A percentile compares a stretch with the other conserved stretches of the same genome.
These are phyloP conservation scores for Penicillium cinerascens DNA, from an alignment of 495 filamentous ascomycete genomes.

Conservation along the genomic window DNA sequence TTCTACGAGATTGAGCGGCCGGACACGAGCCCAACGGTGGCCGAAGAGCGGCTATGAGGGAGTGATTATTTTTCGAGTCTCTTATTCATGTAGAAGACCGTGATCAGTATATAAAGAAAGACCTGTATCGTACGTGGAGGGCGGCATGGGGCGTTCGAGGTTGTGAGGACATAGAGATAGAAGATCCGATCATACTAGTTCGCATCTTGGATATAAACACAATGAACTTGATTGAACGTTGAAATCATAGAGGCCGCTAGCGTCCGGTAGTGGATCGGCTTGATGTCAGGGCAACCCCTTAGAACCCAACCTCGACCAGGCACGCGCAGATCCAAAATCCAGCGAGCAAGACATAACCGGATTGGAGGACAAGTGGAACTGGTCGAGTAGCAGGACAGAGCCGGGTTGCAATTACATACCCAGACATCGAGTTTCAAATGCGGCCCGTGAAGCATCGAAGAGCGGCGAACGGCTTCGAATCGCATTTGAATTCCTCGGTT, in stretches of 20 bases:
- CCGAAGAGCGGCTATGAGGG: not conserved
- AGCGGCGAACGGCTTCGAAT: constrained; percentile 25
- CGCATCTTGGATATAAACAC: not conserved
- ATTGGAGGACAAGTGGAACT: constrained; percentile 10
- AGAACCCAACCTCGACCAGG: too few relatives aligned
- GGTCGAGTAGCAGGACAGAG: not conserved
- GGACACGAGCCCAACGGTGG: constrained; percentile 10
- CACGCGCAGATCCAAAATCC: not conserved
- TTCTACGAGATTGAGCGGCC: constrained; percentile 82
- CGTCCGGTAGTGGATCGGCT: not conserved
- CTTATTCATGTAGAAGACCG: not conserved
- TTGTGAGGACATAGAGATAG: not conserved
- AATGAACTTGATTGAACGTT: not conserved
- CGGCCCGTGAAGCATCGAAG: constrained; percentile 15
- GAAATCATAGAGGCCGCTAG: not conserved
- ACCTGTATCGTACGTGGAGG: not conserved
- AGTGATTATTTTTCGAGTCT: not conserved
- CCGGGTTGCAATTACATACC: constrained; percentile 7
- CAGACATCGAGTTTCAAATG: too few relatives aligned
- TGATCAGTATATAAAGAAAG: constrained; percentile 3
- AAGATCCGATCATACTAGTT: not conserved
- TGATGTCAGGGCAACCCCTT: not conserved
- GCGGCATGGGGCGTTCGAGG: too few relatives aligned
- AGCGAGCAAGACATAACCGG: not conserved
- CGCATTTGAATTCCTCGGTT: constrained; percentile 14